These are phyloP conservation scores for Alternaria brassicae DNA, from an alignment of 2,329 filamentous ascomycete species.

Conservation along the genomic window DNA sequence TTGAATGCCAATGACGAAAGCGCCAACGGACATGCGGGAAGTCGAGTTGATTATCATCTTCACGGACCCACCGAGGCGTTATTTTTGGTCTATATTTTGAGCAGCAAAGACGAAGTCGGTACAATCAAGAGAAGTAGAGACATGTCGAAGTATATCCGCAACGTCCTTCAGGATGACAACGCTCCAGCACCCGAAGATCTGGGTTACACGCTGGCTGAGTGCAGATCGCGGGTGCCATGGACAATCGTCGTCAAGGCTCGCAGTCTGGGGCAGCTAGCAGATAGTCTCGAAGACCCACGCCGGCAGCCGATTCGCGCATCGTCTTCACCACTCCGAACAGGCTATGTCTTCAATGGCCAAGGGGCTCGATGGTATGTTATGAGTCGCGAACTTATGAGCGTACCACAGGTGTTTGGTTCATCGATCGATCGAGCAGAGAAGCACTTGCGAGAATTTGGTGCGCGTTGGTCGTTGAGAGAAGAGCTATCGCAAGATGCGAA, in stretches of 20 bases:
- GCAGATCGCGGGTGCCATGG: constrained; percentile 11
- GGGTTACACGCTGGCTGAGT: constrained; percentile 16
- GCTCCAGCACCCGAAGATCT: constrained; percentile 10
- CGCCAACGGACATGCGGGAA: neutral
- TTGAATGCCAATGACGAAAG: neutral
- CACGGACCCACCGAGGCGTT: neutral
- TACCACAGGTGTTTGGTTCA: neutral
- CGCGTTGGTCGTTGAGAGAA: constrained; percentile 3
- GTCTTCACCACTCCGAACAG: neutral
- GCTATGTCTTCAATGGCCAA: constrained; percentile 3
- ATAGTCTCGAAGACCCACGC: neutral
- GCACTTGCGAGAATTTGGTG: neutral
- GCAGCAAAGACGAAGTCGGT: neutral
- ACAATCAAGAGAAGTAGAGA: neutral
- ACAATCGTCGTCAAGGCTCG: neutral
- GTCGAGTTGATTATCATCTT: neutral
- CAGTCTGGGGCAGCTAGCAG: neutral
- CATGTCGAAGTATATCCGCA: constrained; percentile 5
- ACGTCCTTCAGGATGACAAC: neutral
- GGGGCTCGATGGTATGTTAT: constrained; percentile 8
- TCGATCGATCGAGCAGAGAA: neutral
- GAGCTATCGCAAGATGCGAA: neutral
- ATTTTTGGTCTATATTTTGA: neutral
- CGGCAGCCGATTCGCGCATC: neutral
- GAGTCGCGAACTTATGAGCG: constrained; percentile 3